Base-by-base conservation (phyloP, 345 rosid genomes). In the Isatis tinctoria region DNA sequence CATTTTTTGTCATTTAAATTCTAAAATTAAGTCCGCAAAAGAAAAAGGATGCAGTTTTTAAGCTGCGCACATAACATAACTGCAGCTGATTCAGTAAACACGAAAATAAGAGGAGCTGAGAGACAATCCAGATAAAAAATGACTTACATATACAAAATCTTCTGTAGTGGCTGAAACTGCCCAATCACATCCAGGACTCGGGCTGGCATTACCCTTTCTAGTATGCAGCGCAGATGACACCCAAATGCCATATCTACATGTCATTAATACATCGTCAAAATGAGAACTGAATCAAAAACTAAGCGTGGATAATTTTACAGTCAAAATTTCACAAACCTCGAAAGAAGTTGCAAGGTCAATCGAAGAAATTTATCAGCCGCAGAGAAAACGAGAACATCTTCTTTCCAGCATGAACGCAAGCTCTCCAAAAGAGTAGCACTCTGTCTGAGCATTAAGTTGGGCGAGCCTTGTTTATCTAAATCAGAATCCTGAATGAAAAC, bases 291-390 rank as follows among this genome's bases (percentile, higher is more conserved):
- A 70, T n/a, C 18, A 6, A 54, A n/a, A 27, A 28, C 12, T 48
- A 57, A 22, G 44, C 10, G 12, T 45, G 27, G 24, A 56, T 20
- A 14, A 12, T 51, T 64, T 41, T 22, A 49, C 2, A 60, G 45
- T 32, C 24, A 5, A 22, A 67, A 49, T 63, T 45, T 69, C 63
- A 67, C 83, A 61, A 60, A 92, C 99, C 99, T 90, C 6, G 98
- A 86, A 43, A 90, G 82, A 73, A 96, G 93, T 86, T 96, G 99
- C 82, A 92, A 83, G 73, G 98, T 85, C 78, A 96, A 87, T 77
- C 98, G 96, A 73, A 96, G 97, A 84, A 92, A 96, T 78, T 90
- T 96, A 85, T 96, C 99, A 53, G 97, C 87, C 83, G 85, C 92
- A 65, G 96, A 89, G 76, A 90, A 70, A 60, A 95, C 81, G 36